These are phyloP conservation scores for Chamaecyparis obtusa DNA, from an alignment of 75 land plant genomes.

Conservation along the genomic window DNA sequence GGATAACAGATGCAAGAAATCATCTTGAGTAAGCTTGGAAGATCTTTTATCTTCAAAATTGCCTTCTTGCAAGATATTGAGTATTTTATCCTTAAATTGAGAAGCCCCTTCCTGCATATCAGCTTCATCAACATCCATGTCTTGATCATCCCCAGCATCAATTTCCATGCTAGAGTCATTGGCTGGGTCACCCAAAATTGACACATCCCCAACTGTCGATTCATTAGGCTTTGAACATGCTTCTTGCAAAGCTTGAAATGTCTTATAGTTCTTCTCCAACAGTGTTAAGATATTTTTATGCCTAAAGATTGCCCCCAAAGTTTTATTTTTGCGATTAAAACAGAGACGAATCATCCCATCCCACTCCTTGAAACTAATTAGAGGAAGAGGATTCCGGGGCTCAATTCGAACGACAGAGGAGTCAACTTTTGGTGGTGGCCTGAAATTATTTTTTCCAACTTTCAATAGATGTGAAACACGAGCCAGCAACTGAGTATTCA, in stretches of 20 bases:
- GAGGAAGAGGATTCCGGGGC: constrained; percentile 80
- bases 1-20: constrained; percentile 70
- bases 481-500: constrained; percentile 82
- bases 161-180: constrained; percentile 48
- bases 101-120: constrained; percentile 34
- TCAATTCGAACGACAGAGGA: constrained; percentile 96
- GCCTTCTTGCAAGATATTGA: constrained; percentile 57
- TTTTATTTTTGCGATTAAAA: constrained; percentile 89
- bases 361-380: constrained; percentile 90
- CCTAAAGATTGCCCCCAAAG: constrained; percentile 77
- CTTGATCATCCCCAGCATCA: constrained; percentile 35
- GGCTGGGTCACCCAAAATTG: constrained; percentile 34
- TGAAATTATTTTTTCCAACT: constrained; percentile 94
- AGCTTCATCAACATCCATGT: constrained; percentile 44
- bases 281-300: constrained; percentile 68
- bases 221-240: constrained; percentile 17
- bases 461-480: constrained; percentile 86
- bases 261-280: constrained; percentile 89
- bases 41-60: constrained; percentile 79
- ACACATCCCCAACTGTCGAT: constrained; percentile 26
- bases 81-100: constrained; percentile 64
- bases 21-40: constrained; percentile 86
- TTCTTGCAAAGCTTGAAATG: constrained; percentile 59
- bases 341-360: constrained; percentile 87
- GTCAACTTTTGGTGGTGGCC: constrained; percentile 98